Percentiles rank a stretch among this genome's conserved stretches.
These are phyloP conservation scores for Vigna radiata DNA, from an alignment of 306 rosid genomes.

Conservation along the genomic window DNA sequence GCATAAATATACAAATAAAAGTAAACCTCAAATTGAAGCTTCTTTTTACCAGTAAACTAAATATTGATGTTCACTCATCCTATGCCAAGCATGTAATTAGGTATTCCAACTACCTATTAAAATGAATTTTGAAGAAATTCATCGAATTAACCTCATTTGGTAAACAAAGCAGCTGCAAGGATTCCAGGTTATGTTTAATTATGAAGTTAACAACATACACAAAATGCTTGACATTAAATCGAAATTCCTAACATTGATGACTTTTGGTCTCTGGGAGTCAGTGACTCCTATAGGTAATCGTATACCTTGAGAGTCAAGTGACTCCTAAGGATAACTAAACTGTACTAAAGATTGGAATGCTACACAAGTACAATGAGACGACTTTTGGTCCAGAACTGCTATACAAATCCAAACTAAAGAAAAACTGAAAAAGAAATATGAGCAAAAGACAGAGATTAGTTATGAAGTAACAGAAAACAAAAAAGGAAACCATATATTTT, in stretches of 20 bases:
- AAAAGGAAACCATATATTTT: neutral
- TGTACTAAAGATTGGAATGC: neutral
- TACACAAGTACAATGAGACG: conserved; percentile 1
- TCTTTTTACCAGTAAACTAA: neutral
- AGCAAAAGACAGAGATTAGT: neutral
- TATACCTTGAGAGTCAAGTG: neutral
- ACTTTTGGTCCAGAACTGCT: neutral
- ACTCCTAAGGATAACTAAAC: neutral
- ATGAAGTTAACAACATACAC: neutral
- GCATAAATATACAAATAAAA: neutral
- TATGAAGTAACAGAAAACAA: neutral
- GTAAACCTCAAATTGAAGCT: neutral
- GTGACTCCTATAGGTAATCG: neutral
- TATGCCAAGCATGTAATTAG: neutral
- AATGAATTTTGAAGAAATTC: neutral
- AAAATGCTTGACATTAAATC: neutral
- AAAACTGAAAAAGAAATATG: conserved; percentile 4
- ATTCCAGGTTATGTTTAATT: neutral
- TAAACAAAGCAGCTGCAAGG: neutral
- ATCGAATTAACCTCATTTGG: neutral
- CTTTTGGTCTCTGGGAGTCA: neutral
- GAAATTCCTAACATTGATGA: neutral
- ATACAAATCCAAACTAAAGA: neutral
- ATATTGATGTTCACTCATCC: neutral
- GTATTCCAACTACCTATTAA: too few relatives aligned